These are phyloP conservation scores for Solanum etuberosum DNA, from an alignment of 257 asterid genomes.

Conservation along the genomic window DNA sequence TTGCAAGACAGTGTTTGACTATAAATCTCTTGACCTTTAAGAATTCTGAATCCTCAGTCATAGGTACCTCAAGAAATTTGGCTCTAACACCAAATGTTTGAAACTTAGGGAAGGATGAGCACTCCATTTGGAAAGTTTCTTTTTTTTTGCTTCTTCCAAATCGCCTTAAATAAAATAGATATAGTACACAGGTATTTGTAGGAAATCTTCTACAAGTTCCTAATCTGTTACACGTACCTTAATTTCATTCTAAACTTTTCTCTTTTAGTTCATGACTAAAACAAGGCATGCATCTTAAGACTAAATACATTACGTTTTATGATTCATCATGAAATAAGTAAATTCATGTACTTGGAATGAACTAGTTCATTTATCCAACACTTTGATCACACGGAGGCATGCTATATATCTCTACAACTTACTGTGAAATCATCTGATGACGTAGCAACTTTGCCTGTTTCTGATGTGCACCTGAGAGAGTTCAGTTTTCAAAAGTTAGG, in stretches of 20 bases:
- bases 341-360: not conserved
- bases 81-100: not conserved
- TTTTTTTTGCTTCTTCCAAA: not conserved
- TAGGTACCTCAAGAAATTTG: not conserved
- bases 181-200: not conserved
- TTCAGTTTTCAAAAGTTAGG: conserved; percentile 1
- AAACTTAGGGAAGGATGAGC: not conserved
- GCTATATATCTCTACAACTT: conserved; percentile 18
- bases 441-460: conserved; percentile 83
- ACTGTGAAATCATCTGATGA: conserved; percentile 94
- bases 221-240: not conserved
- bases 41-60: not conserved
- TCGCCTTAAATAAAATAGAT: not conserved
- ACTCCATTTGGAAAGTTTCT: not conserved
- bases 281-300: not conserved
- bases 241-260: not conserved
- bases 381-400: not conserved
- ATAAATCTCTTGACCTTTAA: not conserved
- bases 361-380: not conserved
- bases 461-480: conserved; percentile 67
- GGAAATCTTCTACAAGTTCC: not conserved
- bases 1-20: not conserved
- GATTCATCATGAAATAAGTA: not conserved
- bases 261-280: not conserved
- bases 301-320: not conserved